These are phyloP conservation scores for Trichoderma koningii DNA, from an alignment of 2,329 filamentous ascomycete species.

Conservation along the genomic window DNA sequence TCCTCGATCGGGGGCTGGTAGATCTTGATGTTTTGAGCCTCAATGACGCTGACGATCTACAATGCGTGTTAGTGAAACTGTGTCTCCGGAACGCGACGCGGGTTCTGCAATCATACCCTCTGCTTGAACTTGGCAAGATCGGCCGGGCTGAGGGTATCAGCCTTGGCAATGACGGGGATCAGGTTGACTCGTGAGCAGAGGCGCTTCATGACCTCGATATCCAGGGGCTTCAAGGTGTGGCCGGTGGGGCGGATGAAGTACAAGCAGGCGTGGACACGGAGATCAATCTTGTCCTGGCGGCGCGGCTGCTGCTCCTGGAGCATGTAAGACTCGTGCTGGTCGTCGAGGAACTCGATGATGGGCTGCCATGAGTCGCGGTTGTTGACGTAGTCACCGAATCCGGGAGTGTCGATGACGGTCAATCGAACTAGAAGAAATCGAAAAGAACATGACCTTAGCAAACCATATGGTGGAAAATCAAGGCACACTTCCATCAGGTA, in stretches of 20 bases:
- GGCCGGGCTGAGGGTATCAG: slow-evolving; percentile 90
- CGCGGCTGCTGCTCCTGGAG: slow-evolving; percentile 99
- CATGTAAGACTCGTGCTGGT: slow-evolving; percentile 99
- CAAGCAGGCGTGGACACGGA: slow-evolving; percentile 95
- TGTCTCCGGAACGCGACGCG: neutral
- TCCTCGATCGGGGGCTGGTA: slow-evolving; percentile 98
- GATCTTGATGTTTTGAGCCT: slow-evolving; percentile 99
- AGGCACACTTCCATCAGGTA: slow-evolving; percentile 3
- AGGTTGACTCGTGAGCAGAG: slow-evolving; percentile 97
- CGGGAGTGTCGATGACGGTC: slow-evolving; percentile 98
- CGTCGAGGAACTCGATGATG: slow-evolving; percentile 99
- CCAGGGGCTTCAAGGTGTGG: slow-evolving; percentile 96
- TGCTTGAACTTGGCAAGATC: slow-evolving; percentile 95
- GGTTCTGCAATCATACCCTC: slow-evolving; percentile 63
- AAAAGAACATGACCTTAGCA: neutral
- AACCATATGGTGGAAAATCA: neutral
- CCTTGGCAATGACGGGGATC: slow-evolving; percentile 98
- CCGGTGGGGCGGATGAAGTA: slow-evolving; percentile 99
- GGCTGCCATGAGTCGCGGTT: slow-evolving; percentile 99
- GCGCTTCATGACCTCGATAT: slow-evolving; percentile 99
- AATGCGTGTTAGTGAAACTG: slow-evolving; percentile 35
- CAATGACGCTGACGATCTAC: slow-evolving; percentile 90
- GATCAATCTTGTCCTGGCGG: slow-evolving; percentile 97
- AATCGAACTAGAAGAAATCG: slow-evolving; percentile 70
- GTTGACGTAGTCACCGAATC: slow-evolving; percentile 99